Evolutionary conservation across 257 asterid species (phyloP).

Genomic region (Mentha longifolia): DNA sequence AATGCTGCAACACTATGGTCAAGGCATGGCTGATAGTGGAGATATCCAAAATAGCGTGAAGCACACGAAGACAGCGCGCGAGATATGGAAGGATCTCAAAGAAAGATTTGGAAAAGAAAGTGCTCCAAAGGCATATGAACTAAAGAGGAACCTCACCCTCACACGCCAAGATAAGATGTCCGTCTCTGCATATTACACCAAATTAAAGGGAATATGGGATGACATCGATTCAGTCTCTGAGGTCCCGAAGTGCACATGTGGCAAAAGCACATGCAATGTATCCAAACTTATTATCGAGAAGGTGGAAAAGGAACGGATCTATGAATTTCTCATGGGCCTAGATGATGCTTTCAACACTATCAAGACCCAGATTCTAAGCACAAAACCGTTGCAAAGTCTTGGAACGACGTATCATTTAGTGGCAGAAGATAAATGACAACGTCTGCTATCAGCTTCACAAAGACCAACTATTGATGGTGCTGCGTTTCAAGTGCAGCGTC

Average conservation of each 20-base stretch:
- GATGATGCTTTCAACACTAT: background rate
- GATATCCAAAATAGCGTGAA: background rate
- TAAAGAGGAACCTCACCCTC: slow-evolving; percentile 6
- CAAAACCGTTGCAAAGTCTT: background rate
- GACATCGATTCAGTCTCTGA: background rate
- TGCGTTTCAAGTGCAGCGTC: background rate
- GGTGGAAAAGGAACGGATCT: background rate
- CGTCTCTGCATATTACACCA: background rate
- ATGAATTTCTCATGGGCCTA: background rate
- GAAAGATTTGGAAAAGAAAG: background rate
- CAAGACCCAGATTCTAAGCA: background rate
- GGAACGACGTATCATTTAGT: background rate
- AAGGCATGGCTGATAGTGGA: background rate
- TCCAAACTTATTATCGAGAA: background rate
- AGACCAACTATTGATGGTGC: background rate
- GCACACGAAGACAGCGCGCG: background rate
- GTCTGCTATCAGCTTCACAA: background rate
- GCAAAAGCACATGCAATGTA: background rate
- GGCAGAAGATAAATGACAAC: background rate
- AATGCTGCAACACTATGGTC: background rate
- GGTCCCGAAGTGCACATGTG: background rate
- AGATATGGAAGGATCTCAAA: background rate
- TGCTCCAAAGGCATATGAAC: slow-evolving; percentile 3
- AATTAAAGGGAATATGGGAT: background rate
- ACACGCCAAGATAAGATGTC: background rate